Evolutionary conservation across 1,284 basidiomycete species (phyloP), one percentile per base, ranked within the genome.

Genomic region (Papiliotrema nemorosa): DNA sequence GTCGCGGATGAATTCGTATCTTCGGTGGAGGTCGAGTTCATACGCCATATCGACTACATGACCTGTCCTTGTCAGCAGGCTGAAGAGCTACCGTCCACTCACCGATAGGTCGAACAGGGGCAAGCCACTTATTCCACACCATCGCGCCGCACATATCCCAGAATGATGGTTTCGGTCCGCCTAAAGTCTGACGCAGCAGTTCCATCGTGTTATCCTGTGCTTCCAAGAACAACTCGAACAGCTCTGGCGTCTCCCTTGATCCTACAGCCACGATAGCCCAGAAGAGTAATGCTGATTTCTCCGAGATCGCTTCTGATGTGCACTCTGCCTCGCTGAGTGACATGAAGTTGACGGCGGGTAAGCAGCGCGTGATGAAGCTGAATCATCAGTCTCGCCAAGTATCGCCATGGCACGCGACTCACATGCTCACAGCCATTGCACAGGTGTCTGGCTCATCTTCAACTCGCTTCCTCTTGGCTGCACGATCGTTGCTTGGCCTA

Each of bases 31-130:
- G 26, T 47, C 50, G 18, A 52, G 22, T 33, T 47, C 45, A 31
- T 52, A 52, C 2, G 44, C 50, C 20, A 52, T 34, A 24, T 44
- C 50, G 12, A 52, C 50, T 3, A 45, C 33, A 27, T 52, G 50
- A 24, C 50, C 50, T 52, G 22, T 33, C 31, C 13, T 18, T 9
- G 29, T 35, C 10, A 47, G 45, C 20, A 16, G 31, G n/a, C 3
- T 24, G 18, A 21, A 36, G 9, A 24, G 24, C 22, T 20, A 5
- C 9, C n/a, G 42, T 22, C 3, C 33, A 29, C 48, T 14, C 36
- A 50, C 49, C 49, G 12, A 43, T 42, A 10, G 50, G 50, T 14
- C 50, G 13, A 3, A 52, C 26, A 12, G 50, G 44, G 3, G 43
- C 25, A 13, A 52, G 35, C 44, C 45, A 52, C 29, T 44, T 45